Evolutionary conservation across 306 rosid genomes (phyloP), one percentile per base, ranked within the genome.

Genomic region (Canavalia ensiformis): DNA sequence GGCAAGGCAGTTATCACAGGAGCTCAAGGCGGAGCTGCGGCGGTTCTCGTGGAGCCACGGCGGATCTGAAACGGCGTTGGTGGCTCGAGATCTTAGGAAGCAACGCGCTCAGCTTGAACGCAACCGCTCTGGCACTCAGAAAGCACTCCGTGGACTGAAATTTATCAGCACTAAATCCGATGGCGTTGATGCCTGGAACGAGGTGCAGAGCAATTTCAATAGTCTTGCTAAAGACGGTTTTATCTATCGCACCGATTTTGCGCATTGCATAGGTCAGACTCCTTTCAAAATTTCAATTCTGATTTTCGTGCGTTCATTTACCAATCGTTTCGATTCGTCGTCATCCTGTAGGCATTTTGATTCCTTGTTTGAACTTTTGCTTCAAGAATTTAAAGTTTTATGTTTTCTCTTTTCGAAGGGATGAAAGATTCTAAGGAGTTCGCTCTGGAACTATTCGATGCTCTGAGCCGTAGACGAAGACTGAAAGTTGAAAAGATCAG

Each of bases 351-450:
- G 18, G 49, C 28, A 18, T 41, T 65, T 39, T 65, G 2, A 29
- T 1, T 67, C 34, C 7, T n/a, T 60, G 29, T 49, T 49, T 76
- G 29, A 66, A 25, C 45, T 50, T 74, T 18, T 8, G n/a, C 41
- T 2, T 2, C 0, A 72, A 50, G 74, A 55, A 72, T 31, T 69
- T 18, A 18, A 18, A 0, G 25, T 18, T 54, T 30, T 42, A 10
- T 28, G 46, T 42, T 37, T 31, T 55, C 2, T 13, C 50, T 39
- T 42, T 18, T 11, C 44, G 75, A 57, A 94, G 98, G 98, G 74
- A 94, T 94, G 98, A 90, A 57, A 64, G 96, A 94, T 81, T 94
- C 98, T 5, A 90, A 90, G 70, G 98, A 94, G 68, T 94, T 94
- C 63, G 98, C 93, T 34, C 77, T 88, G 75, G 98, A 94, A 78